Evolutionary conservation across 2,329 filamentous ascomycete genomes (phyloP), one percentile per base, ranked within the genome.

Genomic region (Calonectria montana): DNA sequence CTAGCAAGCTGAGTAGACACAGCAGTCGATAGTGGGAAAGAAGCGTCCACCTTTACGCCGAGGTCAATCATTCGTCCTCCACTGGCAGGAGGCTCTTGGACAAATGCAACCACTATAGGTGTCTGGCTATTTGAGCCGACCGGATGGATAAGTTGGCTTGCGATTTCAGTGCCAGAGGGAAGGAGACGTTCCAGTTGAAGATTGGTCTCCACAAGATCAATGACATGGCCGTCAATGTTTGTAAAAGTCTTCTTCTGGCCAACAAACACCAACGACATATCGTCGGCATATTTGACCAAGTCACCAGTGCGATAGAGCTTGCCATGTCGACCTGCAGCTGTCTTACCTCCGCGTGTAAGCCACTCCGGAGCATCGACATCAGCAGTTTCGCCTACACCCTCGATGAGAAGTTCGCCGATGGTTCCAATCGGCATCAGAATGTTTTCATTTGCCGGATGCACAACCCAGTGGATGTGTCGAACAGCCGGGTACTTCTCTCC

Each of bases 341-440:
- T 69, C 0, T 65, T 47, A 0, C 66, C 57, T 0, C 78, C 78
- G 10, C 65, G 55, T 4, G 70, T 72, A n/a, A 80, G 73, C 78
- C 78, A 80, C 27, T 72, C 75, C 0, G 78, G 78, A 7, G 75
- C 57, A 18, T 76, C 70, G 0, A 62, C 45, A 55, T 78, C 68
- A 0, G 31, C 69, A 18, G 41, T 62, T 0, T 74, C 69, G 0
- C 35, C 67, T 0, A 25, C 35, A 2, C 83, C 84, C 63, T 84
- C 84, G 8, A 87, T 73, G 0, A 84, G 76, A 35, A 86, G 77
- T 69, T 86, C 84, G 23, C 82, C 83, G 1, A 78, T 70, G 1
- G 75, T 73, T 27, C 82, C 82, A 2, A 83, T 73, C 0, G 82
- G 81, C 47, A 79, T 71, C 3, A 83, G 76, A 0, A 74, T 50